Evolutionary conservation across 1,284 basidiomycete genomes (phyloP), one percentile per base, ranked within the genome.

Genomic region (Ganoderma lucidum): DNA sequence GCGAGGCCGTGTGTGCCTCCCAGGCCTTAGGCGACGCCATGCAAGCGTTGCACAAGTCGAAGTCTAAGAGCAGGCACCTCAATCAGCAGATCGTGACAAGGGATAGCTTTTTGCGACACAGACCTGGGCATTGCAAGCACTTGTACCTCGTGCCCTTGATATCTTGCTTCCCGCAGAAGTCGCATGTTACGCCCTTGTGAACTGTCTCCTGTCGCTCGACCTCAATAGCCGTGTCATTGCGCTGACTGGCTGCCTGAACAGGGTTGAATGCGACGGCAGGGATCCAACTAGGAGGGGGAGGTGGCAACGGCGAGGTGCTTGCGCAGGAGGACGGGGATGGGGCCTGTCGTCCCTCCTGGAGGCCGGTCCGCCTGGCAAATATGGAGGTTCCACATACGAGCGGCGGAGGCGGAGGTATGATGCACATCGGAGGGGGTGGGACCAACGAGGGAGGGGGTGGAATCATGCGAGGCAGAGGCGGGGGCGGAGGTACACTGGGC

Each of bases 121-220:
- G 76, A 92, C 91, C 83, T 64, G 82, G 80, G 76, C 92, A 93
- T 73, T 93, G 90, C 28, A 93, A 78, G 74, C 92, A 93, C 76
- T 93, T 94, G 76, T 90, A 89, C 63, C 93, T 84, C 69, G 87
- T 78, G 19, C 92, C 92, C 63, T 84, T 81, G 56, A 93, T 83
- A 8, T 80, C 85, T 17, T 56, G 62, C n/a, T 80, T 76, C 3
- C 83, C 74, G 75, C 92, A 93, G 17, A 73, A 75, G 77, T 94
- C 91, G 74, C 91, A 93, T 9, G 81, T 67, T 4, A 91, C 81
- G 35, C 85, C 84, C 19, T 55, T 67, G 71, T 85, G 84, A 2
- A 80, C 75, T 1, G 35, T 65, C 4, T 39, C 19, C 6, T 23
- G 55, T 2, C 44, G 41, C 19, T 66, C 41, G 0, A 15, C 19